Base-by-base conservation (phyloP, 257 asterid genomes). In the Striga asiatica region DNA sequence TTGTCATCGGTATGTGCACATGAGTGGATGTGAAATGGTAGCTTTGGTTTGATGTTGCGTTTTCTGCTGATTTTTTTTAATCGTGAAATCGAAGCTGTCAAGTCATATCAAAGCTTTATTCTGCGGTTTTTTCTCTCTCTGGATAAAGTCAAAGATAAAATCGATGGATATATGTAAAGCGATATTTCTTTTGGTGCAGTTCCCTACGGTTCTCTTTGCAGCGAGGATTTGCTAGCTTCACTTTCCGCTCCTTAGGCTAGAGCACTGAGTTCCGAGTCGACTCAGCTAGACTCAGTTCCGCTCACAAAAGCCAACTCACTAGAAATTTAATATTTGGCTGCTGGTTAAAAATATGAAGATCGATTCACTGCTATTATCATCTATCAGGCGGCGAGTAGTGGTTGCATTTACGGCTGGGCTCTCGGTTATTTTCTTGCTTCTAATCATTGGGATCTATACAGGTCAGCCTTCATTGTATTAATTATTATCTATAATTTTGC, bases 21-120 rank as follows among this genome's bases (percentile, higher is more conserved):
- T 61, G 35, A 35, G 58, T 50, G 51, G 62, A 16, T 53, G 70
- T 23, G 65, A 41, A 20, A 38, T 56, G 45, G 41, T 17, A 21
- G 27, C 29, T 42, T 45, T 60, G 56, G 43, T 28, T 37, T 22
- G 67, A 41, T 22, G 59, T 27, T 24, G 29, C 54, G 54, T 48
- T 29, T 45, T 50, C n/a, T 58, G 65, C 66, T 64, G 81, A 53
- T 51, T 37, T 64, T 48, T n/a, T 37, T 21, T 49, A 47, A 62
- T 55, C 43, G 66, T 42, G 39, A 70, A 69, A 70, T 67, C 65
- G 12, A 50, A 75, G 67, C 69, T 69, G 78, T 72, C 74, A 55
- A 66, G 74, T 72, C 82, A 55, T 59, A 55, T 71, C 74, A 64
- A 16, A 45, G 70, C 65, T 34, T 64, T 62, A 12, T 54, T 20